Evolutionary conservation across 2,329 filamentous ascomycete genomes (phyloP).

Genomic region (Fusarium sp.): DNA sequence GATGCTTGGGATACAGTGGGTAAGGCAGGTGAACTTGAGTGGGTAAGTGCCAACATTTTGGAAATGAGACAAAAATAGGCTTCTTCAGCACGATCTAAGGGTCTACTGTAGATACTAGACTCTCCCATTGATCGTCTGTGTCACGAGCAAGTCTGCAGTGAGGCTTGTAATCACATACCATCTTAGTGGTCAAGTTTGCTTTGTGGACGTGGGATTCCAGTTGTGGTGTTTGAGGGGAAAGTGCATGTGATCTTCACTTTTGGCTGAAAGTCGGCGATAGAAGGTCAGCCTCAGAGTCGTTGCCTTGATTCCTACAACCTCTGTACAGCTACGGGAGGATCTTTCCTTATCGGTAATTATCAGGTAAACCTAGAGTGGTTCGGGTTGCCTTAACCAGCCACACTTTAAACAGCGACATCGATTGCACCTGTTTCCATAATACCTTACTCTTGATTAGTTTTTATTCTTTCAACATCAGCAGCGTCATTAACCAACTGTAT

Average conservation of each 20-base stretch:
- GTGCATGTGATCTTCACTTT: not conserved
- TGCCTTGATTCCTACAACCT: not conserved
- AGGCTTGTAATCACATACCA: conserved; percentile 1
- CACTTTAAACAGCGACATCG: not conserved
- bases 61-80: conserved; percentile 2
- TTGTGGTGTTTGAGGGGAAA: not conserved
- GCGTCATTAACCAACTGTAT: not conserved
- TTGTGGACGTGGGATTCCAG: not conserved
- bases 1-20: conserved; percentile 23
- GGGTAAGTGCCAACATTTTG: not conserved
- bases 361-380: not conserved
- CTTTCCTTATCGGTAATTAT: not conserved
- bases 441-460: not conserved
- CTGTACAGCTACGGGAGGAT: not conserved
- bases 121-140: not conserved
- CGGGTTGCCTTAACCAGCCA: not conserved
- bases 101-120: not conserved
- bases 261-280: not conserved
- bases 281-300: not conserved
- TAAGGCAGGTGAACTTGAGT: conserved; percentile 13
- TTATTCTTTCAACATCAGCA: not conserved
- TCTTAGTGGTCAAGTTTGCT: not conserved
- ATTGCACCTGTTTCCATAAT: not conserved
- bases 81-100: not conserved
- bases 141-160: not conserved